Base-by-base conservation (phyloP, 192 early-diverging fungal genomes). In the Entophlyctis luteolus region DNA sequence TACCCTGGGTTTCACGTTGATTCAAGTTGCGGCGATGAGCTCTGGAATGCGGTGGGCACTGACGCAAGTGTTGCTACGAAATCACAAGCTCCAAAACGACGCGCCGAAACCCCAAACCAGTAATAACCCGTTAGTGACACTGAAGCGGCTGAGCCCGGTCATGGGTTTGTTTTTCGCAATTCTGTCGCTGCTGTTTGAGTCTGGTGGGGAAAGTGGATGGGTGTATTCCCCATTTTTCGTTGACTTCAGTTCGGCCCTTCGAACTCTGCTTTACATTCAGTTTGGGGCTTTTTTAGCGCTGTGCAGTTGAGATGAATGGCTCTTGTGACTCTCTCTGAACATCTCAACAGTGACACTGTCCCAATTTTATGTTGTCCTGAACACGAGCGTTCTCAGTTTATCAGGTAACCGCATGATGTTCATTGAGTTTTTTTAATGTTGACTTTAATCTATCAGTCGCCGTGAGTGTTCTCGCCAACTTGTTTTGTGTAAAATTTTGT, bases 41-140 rank as follows among this genome's bases (percentile, higher is more conserved):
- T 87, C 93, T 58, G 95, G 95, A n/a, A 67, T 95, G 48, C 84
- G 95, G 35, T 95, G 93, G 95, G 81, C 90, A 4, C 76, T 95
- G 62, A 95, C 92, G 0, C 92, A 98, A 71, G 74, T 95, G 2
- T 68, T 98, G 59, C 22, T 70, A 4, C 37, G 49, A n/a, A 20
- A 50, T 16, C 4, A 34, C 34, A 12, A 50, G 47, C n/a, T 32
- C n/a, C 20, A 63, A 63, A 37, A 46, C 62, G 45, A 63, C 33
- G 5, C 23, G 6, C 4, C 46, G 46, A 14, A 63, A 63, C 20
- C 42, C 62, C 5, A 46, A 46, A 49, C 50, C 48, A n/a, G 62
- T 72, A 85, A 87, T 63, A 93, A 94, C 69, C 95, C 95, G 1
- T 68, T 95, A 25, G 90, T 87, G 14, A 88, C 93, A 18, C 93